These are phyloP conservation scores for Podochytrium sp. DNA, from an alignment of 192 early-diverging fungal genomes.

Conservation along the genomic window DNA sequence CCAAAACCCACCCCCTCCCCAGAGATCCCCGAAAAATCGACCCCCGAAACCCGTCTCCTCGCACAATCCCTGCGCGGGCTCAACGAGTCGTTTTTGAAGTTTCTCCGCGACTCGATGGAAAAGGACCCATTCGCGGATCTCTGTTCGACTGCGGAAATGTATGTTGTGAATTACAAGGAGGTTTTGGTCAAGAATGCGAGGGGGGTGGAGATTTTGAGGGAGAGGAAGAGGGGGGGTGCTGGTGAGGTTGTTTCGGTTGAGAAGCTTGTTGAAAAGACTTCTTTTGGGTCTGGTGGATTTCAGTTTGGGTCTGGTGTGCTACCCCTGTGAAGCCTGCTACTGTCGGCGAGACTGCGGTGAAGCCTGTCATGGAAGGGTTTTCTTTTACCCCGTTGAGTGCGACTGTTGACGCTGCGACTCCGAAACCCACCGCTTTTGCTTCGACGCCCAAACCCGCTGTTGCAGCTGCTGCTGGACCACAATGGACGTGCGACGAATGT, in stretches of 20 bases:
- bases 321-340: neutral
- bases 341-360: neutral
- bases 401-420: neutral
- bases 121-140: constrained; percentile 24
- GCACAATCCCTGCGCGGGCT: neutral
- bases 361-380: neutral
- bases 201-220: neutral
- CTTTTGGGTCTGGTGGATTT: neutral
- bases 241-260: neutral
- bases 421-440: constrained; percentile 7
- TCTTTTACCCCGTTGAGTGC: neutral
- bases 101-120: neutral
- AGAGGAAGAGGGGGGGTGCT: neutral
- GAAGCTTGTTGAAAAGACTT: too few species aligned
- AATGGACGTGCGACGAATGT: constrained; percentile 20
- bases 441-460: neutral
- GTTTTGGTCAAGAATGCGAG: neutral
- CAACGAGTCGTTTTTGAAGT: constrained; percentile 8
- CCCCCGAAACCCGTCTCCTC: neutral
- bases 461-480: neutral
- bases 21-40: too few species aligned
- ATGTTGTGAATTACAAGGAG: neutral
- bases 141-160: neutral
- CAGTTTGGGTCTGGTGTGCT: neutral
- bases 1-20: neutral